A percentile compares a stretch with the other conserved stretches of the same genome.
Evolutionary conservation across 768 basidiomycete genomes (phyloP).

Genomic region (Cyclocybe cylindracea): DNA sequence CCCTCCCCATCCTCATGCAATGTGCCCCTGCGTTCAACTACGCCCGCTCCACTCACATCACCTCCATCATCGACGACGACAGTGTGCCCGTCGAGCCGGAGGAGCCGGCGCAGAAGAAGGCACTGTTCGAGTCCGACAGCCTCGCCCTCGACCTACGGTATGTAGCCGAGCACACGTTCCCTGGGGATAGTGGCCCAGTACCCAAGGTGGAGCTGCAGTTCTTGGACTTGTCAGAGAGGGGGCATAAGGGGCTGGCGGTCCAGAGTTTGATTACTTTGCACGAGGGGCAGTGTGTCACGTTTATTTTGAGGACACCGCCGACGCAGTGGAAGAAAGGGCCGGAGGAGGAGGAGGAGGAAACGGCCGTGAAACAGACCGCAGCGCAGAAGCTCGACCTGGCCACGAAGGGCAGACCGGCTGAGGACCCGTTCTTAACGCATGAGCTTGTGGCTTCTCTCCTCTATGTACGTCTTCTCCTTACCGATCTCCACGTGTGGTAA

Average conservation of each 20-base stretch:
- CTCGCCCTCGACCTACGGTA: constrained; percentile 78
- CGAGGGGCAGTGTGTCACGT: constrained; percentile 92
- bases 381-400: neutral
- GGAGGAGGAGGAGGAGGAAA: constrained; percentile 8
- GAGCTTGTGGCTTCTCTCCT: constrained; percentile 60
- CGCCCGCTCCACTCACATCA: constrained; percentile 73
- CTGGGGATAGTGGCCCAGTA: constrained; percentile 38
- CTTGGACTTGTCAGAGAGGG: constrained; percentile 67
- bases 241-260: constrained; percentile 73
- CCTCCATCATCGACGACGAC: constrained; percentile 52
- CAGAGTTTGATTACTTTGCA: constrained; percentile 58
- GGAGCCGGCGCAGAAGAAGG: constrained; percentile 48
- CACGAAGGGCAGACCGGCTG: constrained; percentile 40
- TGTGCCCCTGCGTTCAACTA: constrained; percentile 98
- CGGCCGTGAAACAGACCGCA: neutral
- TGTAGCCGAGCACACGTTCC: constrained; percentile 52
- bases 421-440: constrained; percentile 77
- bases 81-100: constrained; percentile 3
- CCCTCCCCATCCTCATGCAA: constrained; percentile 78
- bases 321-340: neutral
- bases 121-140: constrained; percentile 56
- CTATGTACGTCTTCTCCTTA: constrained; percentile 38
- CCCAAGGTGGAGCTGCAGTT: constrained; percentile 61
- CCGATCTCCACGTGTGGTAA: neutral
- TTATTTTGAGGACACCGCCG: constrained; percentile 77